Evolutionary conservation across 805 yeast species (phyloP).

Genomic region (Clavispora asparagi): DNA sequence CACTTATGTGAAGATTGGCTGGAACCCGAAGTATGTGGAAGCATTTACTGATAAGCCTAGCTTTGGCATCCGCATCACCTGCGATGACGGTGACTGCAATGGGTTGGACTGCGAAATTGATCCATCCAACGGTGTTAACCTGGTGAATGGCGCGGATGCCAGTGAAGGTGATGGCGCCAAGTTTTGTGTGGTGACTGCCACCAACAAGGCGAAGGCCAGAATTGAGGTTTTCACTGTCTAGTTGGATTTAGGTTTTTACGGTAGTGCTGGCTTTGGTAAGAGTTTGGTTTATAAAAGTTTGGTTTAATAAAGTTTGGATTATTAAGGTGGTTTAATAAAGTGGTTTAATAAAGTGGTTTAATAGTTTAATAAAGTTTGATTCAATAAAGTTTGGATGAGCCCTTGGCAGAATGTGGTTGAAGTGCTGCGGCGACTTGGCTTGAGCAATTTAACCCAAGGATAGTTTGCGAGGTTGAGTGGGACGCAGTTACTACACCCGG

Average conservation of each 20-base stretch:
- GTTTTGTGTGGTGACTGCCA: slow-evolving; percentile 83
- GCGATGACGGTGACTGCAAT: slow-evolving; percentile 62
- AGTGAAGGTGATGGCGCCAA: slow-evolving; percentile 54
- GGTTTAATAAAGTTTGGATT: no score
- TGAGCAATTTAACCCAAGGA: no score
- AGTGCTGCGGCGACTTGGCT: no score
- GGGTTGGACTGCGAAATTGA: slow-evolving; percentile 83
- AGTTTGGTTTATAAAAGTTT: not conserved
- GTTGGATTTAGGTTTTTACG: not conserved
- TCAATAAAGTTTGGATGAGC: no score
- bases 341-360: no score
- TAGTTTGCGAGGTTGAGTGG: no score
- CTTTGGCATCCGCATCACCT: slow-evolving; percentile 69
- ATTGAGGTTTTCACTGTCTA: slow-evolving; percentile 58
- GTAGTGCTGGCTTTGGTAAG: not conserved
- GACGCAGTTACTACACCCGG: no score
- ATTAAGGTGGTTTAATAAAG: no score
- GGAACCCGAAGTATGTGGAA: slow-evolving; percentile 84
- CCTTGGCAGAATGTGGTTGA: no score
- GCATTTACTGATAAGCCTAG: slow-evolving; percentile 54
- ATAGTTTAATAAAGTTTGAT: no score
- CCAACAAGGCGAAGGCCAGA: slow-evolving; percentile 54
- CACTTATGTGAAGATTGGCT: slow-evolving; percentile 80
- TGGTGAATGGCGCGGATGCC: slow-evolving; percentile 38
- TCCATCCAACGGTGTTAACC: slow-evolving; percentile 62